Base-by-base conservation (phyloP, 306 rosid species). In the Quercus wislizeni region DNA sequence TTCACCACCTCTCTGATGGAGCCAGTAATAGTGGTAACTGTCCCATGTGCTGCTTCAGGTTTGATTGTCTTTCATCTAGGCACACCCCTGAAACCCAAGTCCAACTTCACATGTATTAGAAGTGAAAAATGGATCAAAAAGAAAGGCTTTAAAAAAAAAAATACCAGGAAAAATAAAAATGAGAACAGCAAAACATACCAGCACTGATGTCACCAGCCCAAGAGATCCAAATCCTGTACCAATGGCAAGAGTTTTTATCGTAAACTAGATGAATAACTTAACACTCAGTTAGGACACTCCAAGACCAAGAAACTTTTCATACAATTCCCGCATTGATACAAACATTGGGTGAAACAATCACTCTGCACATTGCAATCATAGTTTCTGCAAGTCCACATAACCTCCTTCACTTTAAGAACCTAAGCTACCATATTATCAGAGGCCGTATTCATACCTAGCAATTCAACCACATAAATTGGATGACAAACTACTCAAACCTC, bases 311-410 rank as follows among this genome's bases (percentile, higher is more conserved):
- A 20, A 11, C 51, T 57, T 20, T 43, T 25, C 35, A 67, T 4
- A 1, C 25, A 19, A 12, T 35, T 67, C 4, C 1, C 18, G 4
- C 49, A 33, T 35, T 18, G 52, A 33, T 10, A 86, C 89, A 71
- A 76, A 95, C 98, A 97, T 93, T 95, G 99, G 74, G 99, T 96
- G 56, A 95, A 88, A 88, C 91, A 86, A 82, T 95, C 98, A 79
- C 99, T 93, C 85, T 95, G 99, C 68, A 95, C 98, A 87, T 95
- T 98, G 73, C 97, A 96, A 87, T 95, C 98, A 84, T 95, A 95
- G 84, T 95, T 95, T 85, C 92, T 95, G 96, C 98, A 95, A 61
- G 99, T 98, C 99, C 98, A 93, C 99, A 83, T 93, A 95, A 59
- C 96, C 99, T 85, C 99, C 96, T 54, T 95, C 99, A 65, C 98